phyloP scores from a whole-genome alignment of 495 filamentous ascomycete species.

The Penicillium cinerascens region DNA sequence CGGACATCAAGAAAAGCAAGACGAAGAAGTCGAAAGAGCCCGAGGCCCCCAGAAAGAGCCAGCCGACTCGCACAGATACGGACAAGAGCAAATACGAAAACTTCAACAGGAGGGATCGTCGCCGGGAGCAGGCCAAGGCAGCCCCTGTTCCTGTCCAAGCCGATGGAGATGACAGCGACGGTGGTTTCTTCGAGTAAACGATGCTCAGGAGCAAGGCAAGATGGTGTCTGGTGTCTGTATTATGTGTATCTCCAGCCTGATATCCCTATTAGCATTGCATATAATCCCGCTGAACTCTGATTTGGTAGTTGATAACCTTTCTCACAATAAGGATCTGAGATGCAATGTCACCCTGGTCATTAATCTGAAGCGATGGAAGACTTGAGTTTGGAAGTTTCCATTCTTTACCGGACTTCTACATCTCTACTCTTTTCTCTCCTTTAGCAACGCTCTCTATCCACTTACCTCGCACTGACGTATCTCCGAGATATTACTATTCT shows the following conservation, averaged over 20 bases:
- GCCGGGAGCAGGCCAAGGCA: constrained; percentile 4
- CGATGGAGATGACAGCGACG: constrained; percentile 50
- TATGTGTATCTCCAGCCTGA: constrained; percentile 3
- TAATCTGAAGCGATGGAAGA: too few species aligned
- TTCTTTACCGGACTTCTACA: too few species aligned
- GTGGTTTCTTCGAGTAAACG: constrained; percentile 50
- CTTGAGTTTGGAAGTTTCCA: too few species aligned
- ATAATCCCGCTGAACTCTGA: neutral
- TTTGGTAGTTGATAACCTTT: neutral
- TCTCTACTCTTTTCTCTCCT: too few species aligned
- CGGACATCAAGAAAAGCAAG: constrained; percentile 14
- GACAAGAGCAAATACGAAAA: constrained; percentile 14
- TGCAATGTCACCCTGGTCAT: too few species aligned
- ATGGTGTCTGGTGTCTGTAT: constrained; percentile 3
- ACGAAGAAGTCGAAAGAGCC: constrained; percentile 5
- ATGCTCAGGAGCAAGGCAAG: neutral
- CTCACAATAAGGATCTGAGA: too few species aligned
- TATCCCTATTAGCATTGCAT: neutral
- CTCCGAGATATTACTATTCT: too few species aligned
- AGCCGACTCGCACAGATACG: neutral
- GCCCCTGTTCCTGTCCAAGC: constrained; percentile 5
- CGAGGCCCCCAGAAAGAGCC: constrained; percentile 12
- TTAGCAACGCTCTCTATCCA: too few species aligned
- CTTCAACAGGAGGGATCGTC: constrained; percentile 8
- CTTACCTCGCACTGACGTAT: too few species aligned